Percentiles rank a stretch among this genome's conserved stretches.
Evolutionary conservation across 139 green algal genomes (phyloP).

Genomic region (Tetratostichococcus sp.): DNA sequence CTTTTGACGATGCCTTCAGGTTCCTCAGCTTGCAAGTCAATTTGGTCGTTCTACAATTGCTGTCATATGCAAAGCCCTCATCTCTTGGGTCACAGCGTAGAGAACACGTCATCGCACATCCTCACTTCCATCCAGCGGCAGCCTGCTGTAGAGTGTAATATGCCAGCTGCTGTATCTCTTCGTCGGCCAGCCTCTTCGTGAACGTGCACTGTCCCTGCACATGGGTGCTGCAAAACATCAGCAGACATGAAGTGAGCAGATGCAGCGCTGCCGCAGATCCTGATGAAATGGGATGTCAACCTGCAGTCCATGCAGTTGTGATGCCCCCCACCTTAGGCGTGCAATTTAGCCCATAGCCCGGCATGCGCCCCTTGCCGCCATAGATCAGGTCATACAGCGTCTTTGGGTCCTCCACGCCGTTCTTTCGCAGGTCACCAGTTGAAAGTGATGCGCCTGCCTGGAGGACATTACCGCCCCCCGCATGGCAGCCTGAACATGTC

Average conservation of each 20-base stretch:
- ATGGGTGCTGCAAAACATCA: too few species aligned
- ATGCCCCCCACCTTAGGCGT: conserved; percentile 47
- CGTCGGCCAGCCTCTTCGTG: conserved; percentile 56
- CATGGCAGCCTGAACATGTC: conserved; percentile 62
- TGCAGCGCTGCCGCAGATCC: too few species aligned
- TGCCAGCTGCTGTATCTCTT: conserved; percentile 54
- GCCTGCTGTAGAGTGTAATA: conserved; percentile 61
- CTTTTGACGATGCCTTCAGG: too few species aligned
- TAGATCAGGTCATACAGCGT: conserved; percentile 72
- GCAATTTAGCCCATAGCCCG: conserved; percentile 73
- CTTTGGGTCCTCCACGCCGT: conserved; percentile 39
- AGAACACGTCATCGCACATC: neutral
- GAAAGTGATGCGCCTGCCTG: conserved; percentile 55
- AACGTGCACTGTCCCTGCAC: conserved; percentile 75
- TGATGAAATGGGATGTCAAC: too few species aligned
- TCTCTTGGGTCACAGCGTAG: too few species aligned
- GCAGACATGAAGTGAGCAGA: too few species aligned
- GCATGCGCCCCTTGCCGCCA: conserved; percentile 73
- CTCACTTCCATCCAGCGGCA: conserved; percentile 39
- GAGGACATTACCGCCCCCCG: conserved; percentile 71
- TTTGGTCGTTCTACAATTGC: too few species aligned
- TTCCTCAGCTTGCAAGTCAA: too few species aligned
- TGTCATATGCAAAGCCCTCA: too few species aligned
- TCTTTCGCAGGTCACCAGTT: conserved; percentile 41
- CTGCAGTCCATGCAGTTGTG: too few species aligned